Percentiles rank a stretch among this genome's conserved stretches.
Conservation (phyloP, 306 rosid species). For the Gastrolobium villosum region DNA sequence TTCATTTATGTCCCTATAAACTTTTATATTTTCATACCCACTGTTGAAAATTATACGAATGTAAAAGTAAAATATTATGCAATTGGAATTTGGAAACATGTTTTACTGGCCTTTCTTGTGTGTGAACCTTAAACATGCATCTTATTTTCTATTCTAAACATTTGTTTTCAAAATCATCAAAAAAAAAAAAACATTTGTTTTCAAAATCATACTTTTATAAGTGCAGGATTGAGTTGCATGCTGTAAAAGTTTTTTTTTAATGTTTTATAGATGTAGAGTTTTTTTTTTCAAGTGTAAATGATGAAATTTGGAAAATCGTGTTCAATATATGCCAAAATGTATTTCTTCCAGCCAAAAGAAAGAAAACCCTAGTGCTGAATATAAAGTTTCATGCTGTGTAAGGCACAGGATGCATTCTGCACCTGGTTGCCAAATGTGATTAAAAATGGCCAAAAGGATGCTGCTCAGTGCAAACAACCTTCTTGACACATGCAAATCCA, state of each 20-base stretch:
- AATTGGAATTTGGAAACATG: slow-evolving; percentile 1
- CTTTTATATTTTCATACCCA: background rate
- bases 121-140: slow-evolving; percentile 2
- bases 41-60: background rate
- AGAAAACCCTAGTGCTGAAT: slow-evolving; percentile 5
- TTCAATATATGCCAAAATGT: slow-evolving; percentile 15
- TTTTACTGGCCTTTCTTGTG: background rate
- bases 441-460: slow-evolving; percentile 34
- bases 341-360: background rate
- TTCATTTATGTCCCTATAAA: background rate
- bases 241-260: background rate
- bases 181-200: background rate
- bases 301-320: background rate
- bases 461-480: slow-evolving; percentile 18
- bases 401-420: slow-evolving; percentile 1
- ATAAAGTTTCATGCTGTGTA: background rate
- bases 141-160: slow-evolving; percentile 1
- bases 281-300: slow-evolving; percentile 15
- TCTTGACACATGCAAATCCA: slow-evolving; percentile 2
- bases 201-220: background rate
- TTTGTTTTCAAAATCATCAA: background rate
- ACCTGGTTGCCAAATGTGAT: background rate
- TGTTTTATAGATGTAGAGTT: background rate
- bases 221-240: background rate
- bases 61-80: background rate